Evolutionary conservation across 805 yeast genomes (phyloP), one percentile per base, ranked within the genome.

Genomic region (Nakazawaea molendinolei): DNA sequence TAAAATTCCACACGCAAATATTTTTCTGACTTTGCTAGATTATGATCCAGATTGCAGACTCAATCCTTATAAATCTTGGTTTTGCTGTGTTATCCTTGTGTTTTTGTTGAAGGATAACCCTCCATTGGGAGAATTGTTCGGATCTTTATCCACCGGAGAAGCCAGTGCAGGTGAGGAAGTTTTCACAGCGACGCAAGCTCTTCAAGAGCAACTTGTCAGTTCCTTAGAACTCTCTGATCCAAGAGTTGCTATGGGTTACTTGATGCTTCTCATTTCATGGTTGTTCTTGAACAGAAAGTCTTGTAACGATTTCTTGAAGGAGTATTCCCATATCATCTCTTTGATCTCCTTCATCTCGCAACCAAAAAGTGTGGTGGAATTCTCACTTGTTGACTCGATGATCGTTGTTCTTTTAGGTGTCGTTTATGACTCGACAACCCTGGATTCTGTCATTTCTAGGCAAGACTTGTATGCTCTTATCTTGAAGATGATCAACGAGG

Each of bases 31-130:
- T 0, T 56, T 92, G 5, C 69, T 86, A 45, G 90, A 83, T 44
- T 86, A 83, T 48, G 90, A 89, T 44, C 74, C 78, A 3, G 81
- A 76, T 15, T 54, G 69, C 32, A 74, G 78, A 36, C 58, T 89
- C 23, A 90, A 92, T 46, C 97, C 99, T 0, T 92, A 87, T 52
- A 76, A 78, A 48, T 58, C 76, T 1, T 92, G 95, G 92, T 89
- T 90, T 58, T 76, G 95, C 0, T 63, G 83, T 2, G 70, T 77
- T 4, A 61, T 86, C 4, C 52, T 90, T 16, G 63, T 82, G 28
- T 73, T 71, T 37, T 52, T 87, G 2, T 70, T 87, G 42, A 74
- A 72, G 37, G 80, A 71, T 25, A 61, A 58, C 41, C 65, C 65
- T 5, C 74, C 68, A 14, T 60, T 74, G 13, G 71, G 73, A 43